Evolutionary conservation across 768 basidiomycete species (phyloP).

Genomic region (Boletellus sp.): DNA sequence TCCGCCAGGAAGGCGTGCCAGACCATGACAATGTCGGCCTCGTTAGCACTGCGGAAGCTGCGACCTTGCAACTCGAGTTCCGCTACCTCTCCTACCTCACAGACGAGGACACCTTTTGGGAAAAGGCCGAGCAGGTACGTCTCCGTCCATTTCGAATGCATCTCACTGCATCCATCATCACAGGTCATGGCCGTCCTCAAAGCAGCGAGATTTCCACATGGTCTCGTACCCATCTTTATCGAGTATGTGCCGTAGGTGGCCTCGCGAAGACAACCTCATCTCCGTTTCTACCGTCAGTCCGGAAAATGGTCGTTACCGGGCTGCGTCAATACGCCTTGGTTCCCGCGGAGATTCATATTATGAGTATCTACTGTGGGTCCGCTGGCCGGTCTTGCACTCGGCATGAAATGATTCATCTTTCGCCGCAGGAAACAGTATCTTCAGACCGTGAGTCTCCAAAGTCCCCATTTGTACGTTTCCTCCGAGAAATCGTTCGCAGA

Average conservation of each 20-base stretch:
- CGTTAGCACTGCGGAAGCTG: slow-evolving; percentile 81
- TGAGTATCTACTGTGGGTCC: slow-evolving; percentile 75
- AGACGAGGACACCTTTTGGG: slow-evolving; percentile 77
- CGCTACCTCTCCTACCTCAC: slow-evolving; percentile 81
- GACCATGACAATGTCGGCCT: slow-evolving; percentile 58
- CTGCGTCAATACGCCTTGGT: slow-evolving; percentile 81
- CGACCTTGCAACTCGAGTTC: slow-evolving; percentile 87
- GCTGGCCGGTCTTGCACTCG: neutral
- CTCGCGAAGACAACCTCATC: slow-evolving; percentile 7
- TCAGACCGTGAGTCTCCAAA: slow-evolving; percentile 26
- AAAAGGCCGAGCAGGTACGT: slow-evolving; percentile 65
- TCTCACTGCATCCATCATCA: neutral
- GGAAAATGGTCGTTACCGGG: slow-evolving; percentile 48
- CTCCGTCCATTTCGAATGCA: neutral
- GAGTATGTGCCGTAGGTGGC: slow-evolving; percentile 44
- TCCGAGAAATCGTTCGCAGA: slow-evolving; percentile 37
- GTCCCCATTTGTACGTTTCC: neutral
- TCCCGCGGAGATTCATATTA: slow-evolving; percentile 94
- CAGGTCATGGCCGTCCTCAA: slow-evolving; percentile 73
- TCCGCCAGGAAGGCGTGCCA: slow-evolving; percentile 51
- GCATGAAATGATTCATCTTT: slow-evolving; percentile 2
- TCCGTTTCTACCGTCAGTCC: slow-evolving; percentile 35
- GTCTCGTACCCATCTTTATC: slow-evolving; percentile 83
- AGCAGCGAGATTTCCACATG: slow-evolving; percentile 56
- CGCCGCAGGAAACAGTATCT: slow-evolving; percentile 29